Evolutionary conservation across 345 rosid species (phyloP).

Genomic region (Linum trigynum): DNA sequence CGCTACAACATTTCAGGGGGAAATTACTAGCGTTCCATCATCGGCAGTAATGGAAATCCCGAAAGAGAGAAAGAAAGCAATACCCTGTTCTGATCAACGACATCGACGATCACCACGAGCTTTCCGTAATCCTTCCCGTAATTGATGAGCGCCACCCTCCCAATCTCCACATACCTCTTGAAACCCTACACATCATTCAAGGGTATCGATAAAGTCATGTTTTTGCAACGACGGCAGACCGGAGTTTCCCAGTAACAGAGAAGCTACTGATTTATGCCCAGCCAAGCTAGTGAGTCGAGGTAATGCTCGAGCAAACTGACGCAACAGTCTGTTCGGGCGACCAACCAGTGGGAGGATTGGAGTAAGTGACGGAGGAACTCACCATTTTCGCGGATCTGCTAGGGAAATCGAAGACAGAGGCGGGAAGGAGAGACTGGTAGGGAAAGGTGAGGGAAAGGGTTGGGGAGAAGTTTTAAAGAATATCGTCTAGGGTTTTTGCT

Average conservation of each 20-base stretch:
- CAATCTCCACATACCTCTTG: not conserved
- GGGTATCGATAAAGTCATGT: not conserved
- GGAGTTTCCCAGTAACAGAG: not conserved
- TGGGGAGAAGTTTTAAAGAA: not conserved
- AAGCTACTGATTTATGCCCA: not conserved
- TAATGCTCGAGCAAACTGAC: conserved; percentile 43
- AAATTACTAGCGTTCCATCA: not conserved
- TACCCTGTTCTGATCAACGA: conserved; percentile 4
- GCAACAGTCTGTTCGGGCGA: conserved; percentile 15
- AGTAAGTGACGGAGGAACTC: not conserved
- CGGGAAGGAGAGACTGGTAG: not conserved
- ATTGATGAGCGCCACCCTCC: not conserved
- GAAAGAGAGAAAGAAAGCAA: not conserved
- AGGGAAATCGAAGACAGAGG: not conserved
- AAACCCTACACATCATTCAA: not conserved
- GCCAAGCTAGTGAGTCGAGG: not conserved
- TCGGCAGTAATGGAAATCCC: not conserved
- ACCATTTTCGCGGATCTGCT: not conserved
- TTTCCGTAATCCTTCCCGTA: conserved; percentile 6
- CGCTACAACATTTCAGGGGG: too few species aligned
- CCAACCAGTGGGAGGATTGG: not conserved
- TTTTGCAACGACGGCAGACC: not conserved
- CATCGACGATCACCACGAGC: conserved; percentile 6
- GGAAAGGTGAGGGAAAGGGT: not conserved
- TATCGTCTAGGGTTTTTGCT: not conserved